Evolutionary conservation across 2,329 filamentous ascomycete species (phyloP).

Genomic region (Corinectria fuckeliana): DNA sequence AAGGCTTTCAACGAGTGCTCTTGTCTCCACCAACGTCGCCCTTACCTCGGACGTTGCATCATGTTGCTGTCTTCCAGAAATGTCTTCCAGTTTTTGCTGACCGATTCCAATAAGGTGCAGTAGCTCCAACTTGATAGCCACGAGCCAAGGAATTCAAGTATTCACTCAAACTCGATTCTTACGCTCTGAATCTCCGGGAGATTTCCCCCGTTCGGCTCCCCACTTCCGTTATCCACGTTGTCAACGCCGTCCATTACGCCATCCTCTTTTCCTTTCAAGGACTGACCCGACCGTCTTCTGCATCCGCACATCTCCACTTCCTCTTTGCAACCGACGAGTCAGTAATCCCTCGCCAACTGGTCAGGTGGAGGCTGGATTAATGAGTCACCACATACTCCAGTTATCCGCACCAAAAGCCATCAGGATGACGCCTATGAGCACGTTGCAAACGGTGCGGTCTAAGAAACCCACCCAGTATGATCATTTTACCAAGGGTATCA

Average conservation of each 20-base stretch:
- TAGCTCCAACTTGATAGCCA: neutral
- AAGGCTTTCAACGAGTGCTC: neutral
- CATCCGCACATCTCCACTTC: neutral
- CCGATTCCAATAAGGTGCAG: constrained; percentile 1
- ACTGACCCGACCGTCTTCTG: neutral
- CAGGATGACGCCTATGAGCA: neutral
- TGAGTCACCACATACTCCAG: neutral
- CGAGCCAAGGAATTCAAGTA: neutral
- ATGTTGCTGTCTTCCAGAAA: constrained; percentile 4
- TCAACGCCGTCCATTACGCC: neutral
- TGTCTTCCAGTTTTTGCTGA: neutral
- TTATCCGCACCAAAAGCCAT: neutral
- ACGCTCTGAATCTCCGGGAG: no score
- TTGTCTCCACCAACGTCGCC: constrained; percentile 3
- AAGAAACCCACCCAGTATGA: neutral
- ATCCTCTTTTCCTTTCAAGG: neutral
- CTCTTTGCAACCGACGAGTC: neutral
- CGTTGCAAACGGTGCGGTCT: neutral
- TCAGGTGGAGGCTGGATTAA: neutral
- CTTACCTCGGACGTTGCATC: constrained; percentile 12
- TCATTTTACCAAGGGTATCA: neutral
- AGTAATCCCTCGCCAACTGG: neutral
- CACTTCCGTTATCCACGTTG: constrained; percentile 20
- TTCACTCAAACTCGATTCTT: no score
- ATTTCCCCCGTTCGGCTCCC: neutral